Conservation (phyloP, 345 rosid genomes). For the Dipteronia dyeriana region DNA sequence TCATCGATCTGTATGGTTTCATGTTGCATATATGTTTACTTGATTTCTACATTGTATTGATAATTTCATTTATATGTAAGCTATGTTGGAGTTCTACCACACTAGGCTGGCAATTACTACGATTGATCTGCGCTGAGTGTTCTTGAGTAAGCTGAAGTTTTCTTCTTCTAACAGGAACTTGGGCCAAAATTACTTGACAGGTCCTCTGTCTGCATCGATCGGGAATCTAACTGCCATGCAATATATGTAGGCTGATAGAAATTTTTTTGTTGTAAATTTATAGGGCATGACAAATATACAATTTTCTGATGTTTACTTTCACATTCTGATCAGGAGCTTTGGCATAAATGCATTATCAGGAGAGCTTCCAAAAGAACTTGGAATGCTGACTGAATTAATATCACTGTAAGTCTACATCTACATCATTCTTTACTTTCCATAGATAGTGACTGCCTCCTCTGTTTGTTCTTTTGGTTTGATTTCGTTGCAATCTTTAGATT, state of each 20-base stretch:
- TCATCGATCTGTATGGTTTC: conserved; percentile 44
- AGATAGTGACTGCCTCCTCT: background rate
- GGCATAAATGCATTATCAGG: conserved; percentile 62
- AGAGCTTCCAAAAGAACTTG: conserved; percentile 68
- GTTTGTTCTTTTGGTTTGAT: background rate
- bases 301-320: background rate
- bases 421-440: conserved; percentile 3
- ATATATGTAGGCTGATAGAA: conserved; percentile 47
- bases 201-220: conserved; percentile 49
- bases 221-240: conserved; percentile 55
- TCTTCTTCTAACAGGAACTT: conserved; percentile 39
- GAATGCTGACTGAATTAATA: conserved; percentile 52
- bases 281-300: background rate
- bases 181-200: conserved; percentile 50
- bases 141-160: background rate
- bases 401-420: conserved; percentile 42
- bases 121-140: no score
- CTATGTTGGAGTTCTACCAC: background rate
- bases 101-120: background rate
- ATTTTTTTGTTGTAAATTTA: background rate
- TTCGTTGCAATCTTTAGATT: background rate
- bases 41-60: background rate
- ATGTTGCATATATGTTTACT: background rate
- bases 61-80: background rate
- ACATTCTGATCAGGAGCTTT: conserved; percentile 38